Base-by-base conservation (phyloP, 2,329 filamentous ascomycete species). In the Harringtonia lauricola region DNA sequence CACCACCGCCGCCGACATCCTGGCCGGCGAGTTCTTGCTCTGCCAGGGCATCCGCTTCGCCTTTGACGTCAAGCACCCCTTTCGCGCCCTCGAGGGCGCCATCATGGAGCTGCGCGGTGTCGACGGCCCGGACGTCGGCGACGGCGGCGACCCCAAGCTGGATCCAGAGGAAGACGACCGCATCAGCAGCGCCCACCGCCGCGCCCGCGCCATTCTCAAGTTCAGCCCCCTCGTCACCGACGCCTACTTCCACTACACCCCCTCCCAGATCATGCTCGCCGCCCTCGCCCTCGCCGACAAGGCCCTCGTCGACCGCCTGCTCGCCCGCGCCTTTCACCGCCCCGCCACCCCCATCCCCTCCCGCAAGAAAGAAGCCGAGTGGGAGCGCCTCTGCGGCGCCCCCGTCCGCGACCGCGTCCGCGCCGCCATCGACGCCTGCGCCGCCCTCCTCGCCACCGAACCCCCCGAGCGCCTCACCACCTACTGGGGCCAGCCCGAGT, bases 211-310 rank as follows among this genome's bases (percentile, higher is more conserved):
- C 18, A 71, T 86, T 38, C 74, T 94, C 43, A 86, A 86, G 57
- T 83, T 80, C 43, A 84, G 86, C 45, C 85, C 88, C 0, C 68
- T 94, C 41, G 73, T 95, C 48, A 95, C 90, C 22, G 92, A 98
- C 55, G 88, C 79, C n/a, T 96, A 96, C 65, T 95, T 96, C 64
- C 83, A 95, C 62, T 96, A 86, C 64, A 90, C 90, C 0, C 92
- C 92, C 0, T 84, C 86, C 21, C 92, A 98, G 61, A 94, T 96
- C 59, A 89, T 89, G 80, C 73, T 96, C 47, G 82, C 86, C 0
- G 80, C 89, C 0, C 64, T 95, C 24, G 70, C 82, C 14, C 72
- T 94, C 41, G 85, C 81, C 0, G 90, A 96, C 57, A 64, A 69
- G 34, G 75, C 72, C 0, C 64, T 92, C 28, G 57, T 71, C 3